Evolutionary conservation across 2,329 filamentous ascomycete species (phyloP).

Genomic region (Nannizzia gypsea): DNA sequence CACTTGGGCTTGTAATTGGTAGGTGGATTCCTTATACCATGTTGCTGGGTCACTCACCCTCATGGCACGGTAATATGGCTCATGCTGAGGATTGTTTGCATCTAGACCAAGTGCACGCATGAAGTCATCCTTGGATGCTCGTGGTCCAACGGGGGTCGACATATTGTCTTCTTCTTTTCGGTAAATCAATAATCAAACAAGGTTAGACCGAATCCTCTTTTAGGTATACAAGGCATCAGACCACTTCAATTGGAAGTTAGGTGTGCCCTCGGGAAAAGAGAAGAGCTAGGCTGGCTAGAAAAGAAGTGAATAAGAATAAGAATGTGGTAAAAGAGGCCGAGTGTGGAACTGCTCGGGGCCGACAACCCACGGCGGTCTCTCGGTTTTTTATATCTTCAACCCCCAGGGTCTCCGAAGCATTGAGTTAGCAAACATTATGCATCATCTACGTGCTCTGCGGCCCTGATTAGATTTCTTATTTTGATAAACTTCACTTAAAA

Average conservation of each 20-base stretch:
- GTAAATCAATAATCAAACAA: constrained; percentile 4
- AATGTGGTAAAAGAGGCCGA: neutral
- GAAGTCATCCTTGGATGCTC: constrained; percentile 37
- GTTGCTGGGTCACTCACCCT: constrained; percentile 24
- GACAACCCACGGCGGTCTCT: neutral
- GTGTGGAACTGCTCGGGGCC: neutral
- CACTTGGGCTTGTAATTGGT: neutral
- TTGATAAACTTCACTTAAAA: neutral
- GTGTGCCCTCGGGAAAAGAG: neutral
- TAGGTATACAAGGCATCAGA: neutral
- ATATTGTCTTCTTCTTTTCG: constrained; percentile 17
- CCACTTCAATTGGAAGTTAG: neutral
- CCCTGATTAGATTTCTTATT: constrained; percentile 2
- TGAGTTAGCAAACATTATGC: constrained; percentile 12
- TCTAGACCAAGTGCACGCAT: constrained; percentile 34
- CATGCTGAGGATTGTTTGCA: constrained; percentile 32
- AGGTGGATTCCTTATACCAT: neutral
- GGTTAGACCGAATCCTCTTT: neutral
- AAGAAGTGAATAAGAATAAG: neutral
- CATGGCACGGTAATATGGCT: constrained; percentile 36
- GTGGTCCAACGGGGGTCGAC: constrained; percentile 28
- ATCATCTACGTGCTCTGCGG: constrained; percentile 6
- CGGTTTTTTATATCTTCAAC: constrained; percentile 4
- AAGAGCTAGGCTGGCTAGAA: neutral
- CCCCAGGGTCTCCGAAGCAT: neutral